Conservation (phyloP, 208 protist genomes). For the Acanthamoeba quina region DNA sequence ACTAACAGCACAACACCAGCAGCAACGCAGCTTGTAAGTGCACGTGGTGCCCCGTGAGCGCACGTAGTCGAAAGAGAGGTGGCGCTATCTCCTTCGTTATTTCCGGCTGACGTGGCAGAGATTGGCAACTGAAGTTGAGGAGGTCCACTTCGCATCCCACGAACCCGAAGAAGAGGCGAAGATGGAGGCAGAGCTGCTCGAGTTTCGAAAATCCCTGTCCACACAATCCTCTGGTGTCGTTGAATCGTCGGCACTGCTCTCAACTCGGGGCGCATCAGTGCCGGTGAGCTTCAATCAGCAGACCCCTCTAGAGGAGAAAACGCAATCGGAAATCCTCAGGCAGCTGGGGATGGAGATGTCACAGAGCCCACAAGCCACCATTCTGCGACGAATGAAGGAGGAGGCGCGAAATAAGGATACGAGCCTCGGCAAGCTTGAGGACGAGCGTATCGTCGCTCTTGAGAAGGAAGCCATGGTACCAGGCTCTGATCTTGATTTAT, state of each 20-base stretch:
- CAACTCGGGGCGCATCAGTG: background rate
- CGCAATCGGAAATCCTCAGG: background rate
- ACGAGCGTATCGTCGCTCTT: background rate
- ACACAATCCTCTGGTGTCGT: background rate
- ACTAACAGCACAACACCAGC: background rate
- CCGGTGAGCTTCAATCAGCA: background rate
- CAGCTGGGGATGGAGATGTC: slow-evolving; percentile 5
- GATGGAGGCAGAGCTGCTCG: background rate
- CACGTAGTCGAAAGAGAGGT: too few species aligned
- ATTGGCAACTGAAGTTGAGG: too few species aligned
- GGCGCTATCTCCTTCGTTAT: too few species aligned
- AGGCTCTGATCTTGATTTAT: background rate
- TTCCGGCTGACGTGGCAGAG: too few species aligned
- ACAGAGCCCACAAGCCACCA: background rate
- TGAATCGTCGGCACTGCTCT: background rate
- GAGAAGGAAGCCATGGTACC: background rate
- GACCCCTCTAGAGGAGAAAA: background rate
- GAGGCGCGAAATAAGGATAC: background rate
- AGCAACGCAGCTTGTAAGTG: too few species aligned
- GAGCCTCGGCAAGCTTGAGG: background rate
- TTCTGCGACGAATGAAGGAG: background rate
- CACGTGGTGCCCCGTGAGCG: too few species aligned
- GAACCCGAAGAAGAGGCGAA: background rate
- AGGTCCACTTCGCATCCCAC: too few species aligned
- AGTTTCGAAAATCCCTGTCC: background rate